These are phyloP conservation scores for Geotrichum aggregatum DNA, from an alignment of 1,139 yeast genomes.

Conservation along the genomic window DNA sequence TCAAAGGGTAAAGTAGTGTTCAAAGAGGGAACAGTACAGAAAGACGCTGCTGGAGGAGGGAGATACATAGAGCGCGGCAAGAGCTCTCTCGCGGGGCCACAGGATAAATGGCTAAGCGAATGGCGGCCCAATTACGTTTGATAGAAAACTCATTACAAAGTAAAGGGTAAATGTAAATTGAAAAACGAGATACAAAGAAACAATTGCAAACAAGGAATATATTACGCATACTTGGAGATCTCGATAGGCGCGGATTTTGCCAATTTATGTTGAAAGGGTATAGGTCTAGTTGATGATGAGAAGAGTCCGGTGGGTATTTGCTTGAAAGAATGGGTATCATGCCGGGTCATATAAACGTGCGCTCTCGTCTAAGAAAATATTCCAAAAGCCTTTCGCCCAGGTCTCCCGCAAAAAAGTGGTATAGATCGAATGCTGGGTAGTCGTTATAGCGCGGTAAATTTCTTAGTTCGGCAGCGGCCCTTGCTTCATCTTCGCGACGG, in stretches of 20 bases:
- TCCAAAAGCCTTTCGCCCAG: conserved; percentile 10
- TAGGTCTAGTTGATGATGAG: background rate
- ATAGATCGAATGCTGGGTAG: conserved; percentile 8
- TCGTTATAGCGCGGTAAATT: conserved; percentile 1
- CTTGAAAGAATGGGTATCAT: background rate
- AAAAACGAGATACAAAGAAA: no score
- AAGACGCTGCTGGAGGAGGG: conserved; percentile 31
- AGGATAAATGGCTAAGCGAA: conserved; percentile 15
- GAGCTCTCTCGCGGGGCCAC: conserved; percentile 13
- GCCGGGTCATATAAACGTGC: background rate
- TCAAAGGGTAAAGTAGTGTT: conserved; percentile 42
- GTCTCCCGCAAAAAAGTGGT: conserved; percentile 9
- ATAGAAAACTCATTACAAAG: background rate
- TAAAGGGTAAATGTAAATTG: no score
- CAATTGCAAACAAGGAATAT: no score
- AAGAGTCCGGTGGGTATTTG: background rate
- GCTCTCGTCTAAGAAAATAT: conserved; percentile 2
- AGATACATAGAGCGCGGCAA: conserved; percentile 12
- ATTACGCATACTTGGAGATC: background rate
- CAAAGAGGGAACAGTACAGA: conserved; percentile 28
- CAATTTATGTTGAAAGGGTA: background rate
- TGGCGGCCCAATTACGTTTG: conserved; percentile 16
- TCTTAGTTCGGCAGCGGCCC: background rate
- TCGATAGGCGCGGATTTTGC: background rate
- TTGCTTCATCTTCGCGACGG: background rate